These are phyloP conservation scores for Cicer cuneatum DNA, from an alignment of 306 rosid genomes.

Conservation along the genomic window DNA sequence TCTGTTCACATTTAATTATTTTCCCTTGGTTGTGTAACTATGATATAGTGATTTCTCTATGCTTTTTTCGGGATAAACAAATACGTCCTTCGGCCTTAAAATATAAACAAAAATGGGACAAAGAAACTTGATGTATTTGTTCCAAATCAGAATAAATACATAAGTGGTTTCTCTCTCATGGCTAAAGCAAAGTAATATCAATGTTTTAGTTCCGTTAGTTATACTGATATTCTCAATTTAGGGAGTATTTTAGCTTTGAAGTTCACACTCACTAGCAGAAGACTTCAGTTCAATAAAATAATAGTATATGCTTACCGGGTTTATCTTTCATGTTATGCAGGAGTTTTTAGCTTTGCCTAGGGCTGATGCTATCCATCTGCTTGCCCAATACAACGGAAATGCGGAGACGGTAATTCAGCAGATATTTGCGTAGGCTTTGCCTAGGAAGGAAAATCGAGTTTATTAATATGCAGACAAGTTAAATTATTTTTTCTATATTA, in stretches of 20 bases:
- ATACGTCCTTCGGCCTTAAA: too few species aligned
- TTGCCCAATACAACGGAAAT: conserved; percentile 90
- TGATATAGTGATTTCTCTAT: neutral
- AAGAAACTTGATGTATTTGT: too few species aligned
- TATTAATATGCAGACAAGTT: conserved; percentile 29
- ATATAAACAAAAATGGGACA: too few species aligned
- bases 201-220: neutral
- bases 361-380: conserved; percentile 98
- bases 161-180: neutral
- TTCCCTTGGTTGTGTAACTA: conserved; percentile 1
- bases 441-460: conserved; percentile 32
- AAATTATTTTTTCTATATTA: conserved; percentile 49
- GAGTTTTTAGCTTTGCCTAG: conserved; percentile 96
- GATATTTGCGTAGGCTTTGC: conserved; percentile 66
- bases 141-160: too few species aligned
- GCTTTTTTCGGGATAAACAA: neutral
- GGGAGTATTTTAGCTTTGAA: conserved; percentile 16
- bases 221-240: neutral
- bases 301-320: neutral
- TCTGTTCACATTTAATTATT: neutral
- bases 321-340: conserved; percentile 51
- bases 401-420: conserved; percentile 97
- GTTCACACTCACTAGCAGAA: neutral
- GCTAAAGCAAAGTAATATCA: neutral
- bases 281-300: neutral